These are phyloP conservation scores for Ilyonectria sp. DNA, from an alignment of 2,329 filamentous ascomycete genomes.

Conservation along the genomic window DNA sequence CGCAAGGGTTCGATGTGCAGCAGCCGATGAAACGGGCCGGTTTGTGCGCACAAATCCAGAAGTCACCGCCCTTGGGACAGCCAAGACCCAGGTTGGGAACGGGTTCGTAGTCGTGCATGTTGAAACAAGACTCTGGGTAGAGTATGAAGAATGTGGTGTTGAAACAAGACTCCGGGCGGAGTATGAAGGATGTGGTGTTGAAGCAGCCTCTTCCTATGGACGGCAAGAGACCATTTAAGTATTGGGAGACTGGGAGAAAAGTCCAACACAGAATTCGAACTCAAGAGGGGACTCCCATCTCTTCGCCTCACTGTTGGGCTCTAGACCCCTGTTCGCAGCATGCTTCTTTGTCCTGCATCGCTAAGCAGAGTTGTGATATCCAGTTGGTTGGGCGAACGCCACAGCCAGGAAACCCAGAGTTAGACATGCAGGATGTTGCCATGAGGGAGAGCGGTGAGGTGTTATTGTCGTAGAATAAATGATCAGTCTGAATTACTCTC, in stretches of 20 bases:
- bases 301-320: background rate
- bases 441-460: background rate
- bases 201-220: background rate
- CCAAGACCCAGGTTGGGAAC: constrained; percentile 44
- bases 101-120: constrained; percentile 31
- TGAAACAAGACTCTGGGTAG: background rate
- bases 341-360: background rate
- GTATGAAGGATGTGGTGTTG: background rate
- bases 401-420: background rate
- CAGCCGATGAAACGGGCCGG: constrained; percentile 58
- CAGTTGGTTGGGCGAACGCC: background rate
- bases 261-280: background rate
- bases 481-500: background rate
- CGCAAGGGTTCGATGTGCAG: constrained; percentile 55
- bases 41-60: constrained; percentile 56
- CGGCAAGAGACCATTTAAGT: background rate
- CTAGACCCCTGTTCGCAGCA: background rate
- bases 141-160: background rate
- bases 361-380: background rate
- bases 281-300: background rate
- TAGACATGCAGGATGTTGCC: background rate
- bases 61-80: constrained; percentile 52
- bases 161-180: background rate
- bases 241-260: background rate
- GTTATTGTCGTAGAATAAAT: background rate